These are phyloP conservation scores for Kwoniella mangroviensis DNA, from an alignment of 768 basidiomycete genomes.

Conservation along the genomic window DNA sequence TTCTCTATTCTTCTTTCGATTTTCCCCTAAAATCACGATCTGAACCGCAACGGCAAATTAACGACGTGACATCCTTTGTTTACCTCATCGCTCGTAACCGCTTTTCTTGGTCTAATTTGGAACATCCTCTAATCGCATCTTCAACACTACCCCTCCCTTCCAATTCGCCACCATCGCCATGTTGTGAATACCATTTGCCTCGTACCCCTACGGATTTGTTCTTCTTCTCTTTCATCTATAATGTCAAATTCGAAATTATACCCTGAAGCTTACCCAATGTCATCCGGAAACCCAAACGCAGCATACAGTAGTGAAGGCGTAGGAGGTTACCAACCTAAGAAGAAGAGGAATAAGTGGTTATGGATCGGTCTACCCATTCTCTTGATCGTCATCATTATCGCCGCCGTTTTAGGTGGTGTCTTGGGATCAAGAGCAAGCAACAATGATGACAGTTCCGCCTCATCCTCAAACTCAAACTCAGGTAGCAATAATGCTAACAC, in stretches of 20 bases:
- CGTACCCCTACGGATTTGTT: no score
- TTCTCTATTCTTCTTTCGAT: constrained; percentile 5
- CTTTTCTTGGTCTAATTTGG: not conserved
- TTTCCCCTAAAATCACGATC: not conserved
- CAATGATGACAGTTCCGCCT: constrained; percentile 22
- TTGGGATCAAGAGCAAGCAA: constrained; percentile 64
- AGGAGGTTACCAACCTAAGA: constrained; percentile 29
- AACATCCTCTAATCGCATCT: not conserved
- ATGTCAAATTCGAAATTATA: constrained; percentile 3
- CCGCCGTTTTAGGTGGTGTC: constrained; percentile 70
- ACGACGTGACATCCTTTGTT: not conserved
- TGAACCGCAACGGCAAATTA: not conserved
- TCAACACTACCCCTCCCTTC: not conserved
- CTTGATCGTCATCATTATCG: constrained; percentile 58
- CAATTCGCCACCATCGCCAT: not conserved
- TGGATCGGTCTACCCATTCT: constrained; percentile 57
- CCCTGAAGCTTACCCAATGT: constrained; percentile 43
- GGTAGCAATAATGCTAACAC: constrained; percentile 29
- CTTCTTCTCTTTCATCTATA: not conserved
- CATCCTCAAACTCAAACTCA: constrained; percentile 58
- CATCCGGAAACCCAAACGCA: constrained; percentile 45
- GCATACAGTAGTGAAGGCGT: constrained; percentile 27
- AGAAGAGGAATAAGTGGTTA: constrained; percentile 58
- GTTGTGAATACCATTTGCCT: not conserved
- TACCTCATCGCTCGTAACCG: not conserved